Evolutionary conservation across 345 rosid species (phyloP), one percentile per base, ranked within the genome.

Genomic region (Aquilaria yunnanensis): DNA sequence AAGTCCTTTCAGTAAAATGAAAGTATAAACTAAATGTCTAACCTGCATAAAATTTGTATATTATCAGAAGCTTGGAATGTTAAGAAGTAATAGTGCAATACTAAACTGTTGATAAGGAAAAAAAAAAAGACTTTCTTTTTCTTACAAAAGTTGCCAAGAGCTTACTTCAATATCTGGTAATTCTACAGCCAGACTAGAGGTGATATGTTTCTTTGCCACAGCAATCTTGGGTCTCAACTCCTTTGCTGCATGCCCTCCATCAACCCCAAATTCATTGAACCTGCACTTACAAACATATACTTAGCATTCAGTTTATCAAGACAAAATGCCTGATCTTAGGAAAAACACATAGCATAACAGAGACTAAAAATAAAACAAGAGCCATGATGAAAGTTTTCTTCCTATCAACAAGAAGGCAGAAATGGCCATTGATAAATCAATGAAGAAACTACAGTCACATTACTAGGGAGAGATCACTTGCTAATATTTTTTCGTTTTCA

Each of bases 201-300:
- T 78, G 54, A 88, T 3, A 74, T 83, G 96, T 53, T 68, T 63
- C 77, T 74, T 79, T 14, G 70, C 80, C 64, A 81, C 54, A 54
- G 69, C 70, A 67, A 88, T 67, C 83, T 93, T 93, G 14, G 94
- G 87, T 54, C 72, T 63, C 76, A 88, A 67, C 72, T 86, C 92
- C 77, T 78, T 85, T 7, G 89, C 94, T 43, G 96, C 95, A 70
- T 89, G 92, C 46, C 96, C 98, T 49, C 98, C 98, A 69, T 93
- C 87, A 11, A 68, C 75, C 23, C 82, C 92, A 64, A 90, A 90
- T 56, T 90, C 98, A 77, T 78, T 81, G 67, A 68, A 83, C 81
- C 92, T 86, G 64, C 43, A 37, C 5, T 37, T 37, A 37, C 31
- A 50, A 58, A 57, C 32, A 13, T 23, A 51, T 57, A 16, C 5